Base-by-base conservation (phyloP, 768 basidiomycete genomes). In the Chalciporus piperatus region DNA sequence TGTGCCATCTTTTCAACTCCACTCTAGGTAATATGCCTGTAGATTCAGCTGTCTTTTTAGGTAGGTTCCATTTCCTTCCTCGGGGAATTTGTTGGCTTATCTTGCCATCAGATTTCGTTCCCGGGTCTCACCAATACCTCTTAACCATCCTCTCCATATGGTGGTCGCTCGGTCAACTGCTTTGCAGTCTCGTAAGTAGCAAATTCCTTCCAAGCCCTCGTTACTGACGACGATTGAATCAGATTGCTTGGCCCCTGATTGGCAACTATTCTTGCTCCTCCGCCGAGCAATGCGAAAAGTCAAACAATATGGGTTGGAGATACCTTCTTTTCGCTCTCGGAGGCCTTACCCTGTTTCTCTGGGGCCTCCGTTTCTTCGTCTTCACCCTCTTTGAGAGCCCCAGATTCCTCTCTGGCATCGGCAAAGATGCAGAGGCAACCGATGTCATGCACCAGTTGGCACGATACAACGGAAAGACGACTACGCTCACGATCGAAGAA, bases 271-370 rank as follows among this genome's bases (percentile, higher is more conserved):
- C 82, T 6, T 84, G 83, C 54, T 48, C 72, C 0, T 56, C 63
- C 3, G 16, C 67, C 0, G 52, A 50, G 6, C 58, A 68, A 3
- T 79, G 79, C 53, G 51, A 70, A 33, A 73, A 69, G 43, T 62
- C 70, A 3, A 56, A 77, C 17, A 84, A 84, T 56, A 83, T 81
- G 82, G 82, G 83, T 20, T 84, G 83, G 83, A 71, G 83, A 25
- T 83, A 84, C 59, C 73, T 82, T 22, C 66, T 82, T 28, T 75
- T 80, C 61, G 72, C 73, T 0, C 74, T 82, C 35, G 80, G 82
- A 3, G 80, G 72, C 9, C 54, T 83, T 37, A 80, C 74, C 22
- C 69, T 84, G 33, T 51, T 81, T 47, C 64, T 82, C n/a, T 83
- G 79, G 74, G 69, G 60, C 11, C 51, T 79, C 55, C 78, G 82